Evolutionary conservation across 106 monocot genomes (phyloP).

Genomic region (Agapanthus africanus): DNA sequence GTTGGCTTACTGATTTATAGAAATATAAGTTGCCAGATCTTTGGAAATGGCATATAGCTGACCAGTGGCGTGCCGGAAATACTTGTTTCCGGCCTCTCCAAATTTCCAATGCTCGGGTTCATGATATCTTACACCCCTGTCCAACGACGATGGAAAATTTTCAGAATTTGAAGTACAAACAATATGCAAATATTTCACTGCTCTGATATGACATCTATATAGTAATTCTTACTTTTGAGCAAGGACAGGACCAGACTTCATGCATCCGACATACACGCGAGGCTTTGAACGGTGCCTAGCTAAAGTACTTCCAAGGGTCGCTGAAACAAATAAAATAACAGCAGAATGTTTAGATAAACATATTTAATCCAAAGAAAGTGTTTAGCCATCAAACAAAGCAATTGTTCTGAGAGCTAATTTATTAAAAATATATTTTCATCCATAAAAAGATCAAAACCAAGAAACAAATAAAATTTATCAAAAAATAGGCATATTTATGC

Average conservation of each 20-base stretch:
- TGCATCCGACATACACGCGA: conserved; percentile 87
- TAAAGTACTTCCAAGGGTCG: conserved; percentile 72
- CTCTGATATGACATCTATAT: conserved; percentile 4
- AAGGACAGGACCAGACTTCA: conserved; percentile 97
- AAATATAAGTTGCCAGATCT: conserved; percentile 50
- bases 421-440: background rate
- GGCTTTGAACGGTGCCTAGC: conserved; percentile 68
- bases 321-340: conserved; percentile 30
- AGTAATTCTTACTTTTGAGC: conserved; percentile 71
- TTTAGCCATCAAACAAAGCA: background rate
- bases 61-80: conserved; percentile 54
- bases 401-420: background rate
- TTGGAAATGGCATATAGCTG: conserved; percentile 52
- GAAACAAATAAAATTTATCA: too few species aligned
- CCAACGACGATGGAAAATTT: too few species aligned
- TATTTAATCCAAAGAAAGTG: background rate
- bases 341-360: background rate
- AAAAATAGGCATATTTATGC: background rate
- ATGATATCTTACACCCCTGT: conserved; percentile 48
- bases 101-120: conserved; percentile 58
- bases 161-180: background rate
- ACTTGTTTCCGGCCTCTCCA: conserved; percentile 50
- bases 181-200: background rate
- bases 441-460: background rate
- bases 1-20: conserved; percentile 36